Evolutionary conservation across 2,329 filamentous ascomycete species (phyloP).

Genomic region (Pseudofabraea citricarpa): DNA sequence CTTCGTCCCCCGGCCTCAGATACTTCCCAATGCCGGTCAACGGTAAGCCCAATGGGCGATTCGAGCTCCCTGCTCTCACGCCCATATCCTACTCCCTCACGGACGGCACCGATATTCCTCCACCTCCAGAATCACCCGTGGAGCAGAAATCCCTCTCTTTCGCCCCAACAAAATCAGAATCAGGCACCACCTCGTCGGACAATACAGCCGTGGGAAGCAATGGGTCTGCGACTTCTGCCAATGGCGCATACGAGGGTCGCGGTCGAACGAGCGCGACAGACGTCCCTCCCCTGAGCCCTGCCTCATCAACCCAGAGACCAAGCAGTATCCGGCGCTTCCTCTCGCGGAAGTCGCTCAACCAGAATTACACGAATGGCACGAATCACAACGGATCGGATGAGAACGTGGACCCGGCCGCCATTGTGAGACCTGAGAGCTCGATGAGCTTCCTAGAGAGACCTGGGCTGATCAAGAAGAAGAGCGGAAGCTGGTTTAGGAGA

Average conservation of each 20-base stretch:
- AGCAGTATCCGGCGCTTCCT: conserved; percentile 32
- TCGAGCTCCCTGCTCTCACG: conserved; percentile 26
- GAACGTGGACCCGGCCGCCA: conserved; percentile 16
- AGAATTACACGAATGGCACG: conserved; percentile 24
- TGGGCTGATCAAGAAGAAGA: conserved; percentile 19
- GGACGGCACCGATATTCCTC: conserved; percentile 30
- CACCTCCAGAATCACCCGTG: conserved; percentile 27
- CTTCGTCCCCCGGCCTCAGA: conserved; percentile 6
- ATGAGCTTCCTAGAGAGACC: conserved; percentile 19
- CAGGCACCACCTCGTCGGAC: conserved; percentile 5
- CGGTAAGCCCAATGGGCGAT: conserved; percentile 24
- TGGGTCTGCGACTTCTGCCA: conserved; percentile 9
- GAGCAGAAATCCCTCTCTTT: conserved; percentile 21
- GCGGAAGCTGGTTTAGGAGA: conserved; percentile 26
- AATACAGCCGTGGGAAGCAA: conserved; percentile 5
- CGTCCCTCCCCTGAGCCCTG: conserved; percentile 20
- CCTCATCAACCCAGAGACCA: conserved; percentile 25
- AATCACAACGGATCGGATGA: conserved; percentile 20
- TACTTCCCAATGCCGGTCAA: conserved; percentile 19
- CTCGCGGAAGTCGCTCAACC: conserved; percentile 29
- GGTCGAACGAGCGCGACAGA: conserved; percentile 13
- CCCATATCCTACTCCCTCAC: conserved; percentile 28
- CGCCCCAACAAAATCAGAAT: conserved; percentile 3
- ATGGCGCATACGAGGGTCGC: conserved; percentile 12
- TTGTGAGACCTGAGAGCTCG: conserved; percentile 22